Evolutionary conservation across 1,284 basidiomycete genomes (phyloP), one percentile per base, ranked within the genome.

Genomic region (Marasmius sp.): DNA sequence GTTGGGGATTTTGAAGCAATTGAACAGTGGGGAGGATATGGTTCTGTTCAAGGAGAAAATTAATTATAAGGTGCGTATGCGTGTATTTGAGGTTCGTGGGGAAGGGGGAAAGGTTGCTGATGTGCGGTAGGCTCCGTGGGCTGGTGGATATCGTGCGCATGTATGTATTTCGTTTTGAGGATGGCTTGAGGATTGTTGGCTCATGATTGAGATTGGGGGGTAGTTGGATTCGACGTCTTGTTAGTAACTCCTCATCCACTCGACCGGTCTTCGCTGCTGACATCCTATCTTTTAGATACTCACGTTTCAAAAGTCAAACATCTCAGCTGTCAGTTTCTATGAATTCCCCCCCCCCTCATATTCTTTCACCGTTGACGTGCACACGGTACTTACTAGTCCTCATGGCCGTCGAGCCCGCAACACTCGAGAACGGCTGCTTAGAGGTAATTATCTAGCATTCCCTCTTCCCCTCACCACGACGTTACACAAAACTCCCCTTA

Each of bases 41-140:
- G 52, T 62, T 18, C 27, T 67, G 36, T 67, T 66, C 60, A 67
- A 67, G 37, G 66, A 67, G 59, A 67, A 67, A 34, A 67, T 67
- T 36, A 67, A 67, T 41, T 66, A 66, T 54, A 67, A 67, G 66
- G 66, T 62, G 27, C 5, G 27, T 27, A n/a, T n/a, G n/a, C n/a
- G n/a, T n/a, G n/a, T n/a, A n/a, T n/a, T n/a, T n/a, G n/a, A n/a
- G n/a, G n/a, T n/a, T n/a, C n/a, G n/a, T n/a, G n/a, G n/a, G n/a
- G n/a, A n/a, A n/a, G n/a, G n/a, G n/a, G n/a, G n/a, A n/a, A n/a
- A n/a, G n/a, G n/a, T n/a, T n/a, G n/a, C n/a, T n/a, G n/a, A n/a
- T n/a, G n/a, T n/a, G n/a, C n/a, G n/a, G 38, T 57, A 67, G 64
- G 58, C 58, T 16, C 61, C 66, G 6, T 50, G 57, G 48, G 63